Conservation (phyloP, 495 filamentous ascomycete genomes). For the Annulohypoxylon maeteangense region DNA sequence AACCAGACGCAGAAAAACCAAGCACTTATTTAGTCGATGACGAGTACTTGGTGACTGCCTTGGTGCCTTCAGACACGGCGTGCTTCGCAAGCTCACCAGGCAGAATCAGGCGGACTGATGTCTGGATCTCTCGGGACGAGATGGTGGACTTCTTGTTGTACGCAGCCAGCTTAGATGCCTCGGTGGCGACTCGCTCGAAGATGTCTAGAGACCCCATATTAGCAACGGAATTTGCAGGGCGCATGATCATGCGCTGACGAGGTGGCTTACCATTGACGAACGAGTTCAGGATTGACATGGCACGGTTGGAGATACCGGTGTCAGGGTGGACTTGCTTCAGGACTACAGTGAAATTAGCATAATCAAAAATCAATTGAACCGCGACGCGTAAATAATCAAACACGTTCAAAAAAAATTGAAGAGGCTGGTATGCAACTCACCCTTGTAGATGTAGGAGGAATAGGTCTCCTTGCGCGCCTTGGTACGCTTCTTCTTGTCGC, state of each 20-base stretch:
- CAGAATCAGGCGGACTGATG: conserved; percentile 96
- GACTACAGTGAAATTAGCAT: conserved; percentile 65
- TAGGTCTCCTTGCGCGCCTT: conserved; percentile 99
- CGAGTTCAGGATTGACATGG: conserved; percentile 99
- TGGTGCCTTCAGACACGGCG: conserved; percentile 98
- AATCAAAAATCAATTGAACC: neutral
- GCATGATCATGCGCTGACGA: conserved; percentile 11
- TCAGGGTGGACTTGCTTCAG: conserved; percentile 99
- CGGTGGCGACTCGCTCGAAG: conserved; percentile 98
- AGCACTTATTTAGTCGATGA: conserved; percentile 95
- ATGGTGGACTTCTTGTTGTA: conserved; percentile 99
- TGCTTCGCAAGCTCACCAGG: conserved; percentile 99
- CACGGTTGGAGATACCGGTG: conserved; percentile 99
- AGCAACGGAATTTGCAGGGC: conserved; percentile 34
- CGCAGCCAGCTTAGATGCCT: conserved; percentile 97
- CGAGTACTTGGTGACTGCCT: conserved; percentile 99
- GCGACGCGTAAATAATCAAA: conserved; percentile 8
- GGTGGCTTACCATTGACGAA: conserved; percentile 92
- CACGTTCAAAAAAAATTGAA: neutral
- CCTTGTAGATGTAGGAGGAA: conserved; percentile 99
- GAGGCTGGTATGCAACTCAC: conserved; percentile 62
- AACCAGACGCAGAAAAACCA: conserved; percentile 57
- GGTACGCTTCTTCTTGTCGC: conserved; percentile 99
- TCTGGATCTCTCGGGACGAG: conserved; percentile 99
- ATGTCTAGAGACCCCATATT: conserved; percentile 74